A percentile compares a stretch with the other conserved stretches of the same genome.
Conservation (phyloP, 2,329 filamentous ascomycete genomes). For the Tympanopsis confertula region DNA sequence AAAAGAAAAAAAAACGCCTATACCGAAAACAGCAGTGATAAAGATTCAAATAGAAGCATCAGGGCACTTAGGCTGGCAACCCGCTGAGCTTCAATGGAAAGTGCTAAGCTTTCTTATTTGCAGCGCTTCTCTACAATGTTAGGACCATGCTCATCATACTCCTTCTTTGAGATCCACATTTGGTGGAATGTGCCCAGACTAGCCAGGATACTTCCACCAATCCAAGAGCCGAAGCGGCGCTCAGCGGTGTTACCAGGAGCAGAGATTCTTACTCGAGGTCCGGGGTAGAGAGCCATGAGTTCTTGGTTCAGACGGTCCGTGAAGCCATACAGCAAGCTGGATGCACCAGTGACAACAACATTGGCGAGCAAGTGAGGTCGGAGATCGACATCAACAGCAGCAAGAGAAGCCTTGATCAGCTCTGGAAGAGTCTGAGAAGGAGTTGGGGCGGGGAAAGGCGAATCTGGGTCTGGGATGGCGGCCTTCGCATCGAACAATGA, state of each 20-base stretch:
- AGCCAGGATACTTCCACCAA: conserved; percentile 57
- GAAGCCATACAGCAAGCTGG: conserved; percentile 50
- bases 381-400: conserved; percentile 52
- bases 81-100: no score
- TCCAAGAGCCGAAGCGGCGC: conserved; percentile 56
- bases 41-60: no score
- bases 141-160: conserved; percentile 57
- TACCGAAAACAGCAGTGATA: no score
- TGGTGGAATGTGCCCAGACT: conserved; percentile 62
- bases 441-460: conserved; percentile 7
- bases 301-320: conserved; percentile 52
- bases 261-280: conserved; percentile 50
- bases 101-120: no score
- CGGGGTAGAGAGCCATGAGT: conserved; percentile 46
- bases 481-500: conserved; percentile 48
- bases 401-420: conserved; percentile 43
- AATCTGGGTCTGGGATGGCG: conserved; percentile 6
- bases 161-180: conserved; percentile 61
- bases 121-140: conserved; percentile 18
- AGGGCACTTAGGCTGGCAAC: no score
- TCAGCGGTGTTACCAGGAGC: conserved; percentile 50
- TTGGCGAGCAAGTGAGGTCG: conserved; percentile 50
- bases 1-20: no score
- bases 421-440: conserved; percentile 10
- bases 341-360: conserved; percentile 54